A percentile compares a stretch with the other conserved stretches of the same genome.
Conservation (phyloP, 2,329 filamentous ascomycete genomes). For the Corinectria fuckeliana region DNA sequence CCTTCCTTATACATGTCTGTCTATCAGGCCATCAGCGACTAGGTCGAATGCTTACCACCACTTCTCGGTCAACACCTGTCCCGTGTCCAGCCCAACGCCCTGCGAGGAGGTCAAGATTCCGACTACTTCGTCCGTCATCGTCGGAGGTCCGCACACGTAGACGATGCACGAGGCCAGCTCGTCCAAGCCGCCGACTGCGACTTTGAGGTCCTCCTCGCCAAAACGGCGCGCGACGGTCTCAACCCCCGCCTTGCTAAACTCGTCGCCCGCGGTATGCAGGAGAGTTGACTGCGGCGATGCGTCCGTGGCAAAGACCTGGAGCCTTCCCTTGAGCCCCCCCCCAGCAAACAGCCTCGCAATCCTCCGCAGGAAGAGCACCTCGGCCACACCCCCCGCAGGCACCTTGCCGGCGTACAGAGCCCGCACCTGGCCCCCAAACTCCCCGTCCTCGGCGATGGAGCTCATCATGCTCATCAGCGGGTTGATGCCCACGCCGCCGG, state of each 20-base stretch:
- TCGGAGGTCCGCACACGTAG: slow-evolving; percentile 72
- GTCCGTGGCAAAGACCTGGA: slow-evolving; percentile 57
- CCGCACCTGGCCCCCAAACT: slow-evolving; percentile 50
- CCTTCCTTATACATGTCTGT: too few species aligned
- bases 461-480: slow-evolving; percentile 78
- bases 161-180: slow-evolving; percentile 53
- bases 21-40: not conserved
- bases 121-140: slow-evolving; percentile 73
- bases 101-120: slow-evolving; percentile 47
- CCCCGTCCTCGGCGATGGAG: slow-evolving; percentile 55
- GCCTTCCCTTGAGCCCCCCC: slow-evolving; percentile 46
- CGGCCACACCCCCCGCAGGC: slow-evolving; percentile 36
- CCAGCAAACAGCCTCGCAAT: slow-evolving; percentile 50
- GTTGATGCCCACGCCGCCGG: slow-evolving; percentile 84
- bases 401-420: slow-evolving; percentile 68
- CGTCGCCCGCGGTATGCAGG: not conserved
- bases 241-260: slow-evolving; percentile 8
- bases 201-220: slow-evolving; percentile 48
- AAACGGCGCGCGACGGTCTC: slow-evolving; percentile 49
- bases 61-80: slow-evolving; percentile 64
- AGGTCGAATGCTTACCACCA: slow-evolving; percentile 60
- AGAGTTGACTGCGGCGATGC: not conserved
- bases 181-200: slow-evolving; percentile 44
- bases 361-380: slow-evolving; percentile 60
- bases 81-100: slow-evolving; percentile 48